Evolutionary conservation across 2,329 filamentous ascomycete species (phyloP), one percentile per base, ranked within the genome.

Genomic region (Hyphodiscus sp.): DNA sequence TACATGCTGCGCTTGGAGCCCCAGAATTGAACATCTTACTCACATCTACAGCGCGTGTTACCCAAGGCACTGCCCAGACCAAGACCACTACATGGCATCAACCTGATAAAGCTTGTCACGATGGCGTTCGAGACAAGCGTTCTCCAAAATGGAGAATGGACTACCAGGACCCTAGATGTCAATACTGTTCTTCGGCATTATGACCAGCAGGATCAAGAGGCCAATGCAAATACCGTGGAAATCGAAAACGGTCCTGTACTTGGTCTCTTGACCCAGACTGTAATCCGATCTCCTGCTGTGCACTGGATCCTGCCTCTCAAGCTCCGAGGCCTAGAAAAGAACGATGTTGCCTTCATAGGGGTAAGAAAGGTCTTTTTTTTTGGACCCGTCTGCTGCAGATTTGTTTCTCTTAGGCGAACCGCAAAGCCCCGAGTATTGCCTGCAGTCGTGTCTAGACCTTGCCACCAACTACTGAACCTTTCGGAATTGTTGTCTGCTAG

Each of bases 271-370:
- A 89, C 89, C 0, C 84, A 81, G 64, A 96, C 91, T 0, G 68
- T 95, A 29, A 75, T 92, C 49, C 80, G 84, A 50, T 95, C 88
- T 58, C 87, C 91, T 1, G 74, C 87, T 38, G 79, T 86, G 52
- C 85, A 86, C 65, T 87, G 81, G 74, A 86, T 96, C 44, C 73
- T 96, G 15, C 88, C 91, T 13, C 89, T 85, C n/a, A 82, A 85
- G 55, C 75, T 97, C 55, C 80, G 91, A 54, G 84, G 84, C 52
- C 75, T 77, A 49, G 70, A 77, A 44, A 76, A 83, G 56, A 91
- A 94, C 61, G 91, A 97, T 72, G 82, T 96, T 58, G 85, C 91
- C 41, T 90, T 96, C 63, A 79, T 99, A 53, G 89, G 91, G 51
- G 84, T 87, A 76, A 71, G 82, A 77, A 29, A n/a, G 50, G 23